These are phyloP conservation scores for Lactifluus piperatus DNA, from an alignment of 768 basidiomycete genomes.

Conservation along the genomic window DNA sequence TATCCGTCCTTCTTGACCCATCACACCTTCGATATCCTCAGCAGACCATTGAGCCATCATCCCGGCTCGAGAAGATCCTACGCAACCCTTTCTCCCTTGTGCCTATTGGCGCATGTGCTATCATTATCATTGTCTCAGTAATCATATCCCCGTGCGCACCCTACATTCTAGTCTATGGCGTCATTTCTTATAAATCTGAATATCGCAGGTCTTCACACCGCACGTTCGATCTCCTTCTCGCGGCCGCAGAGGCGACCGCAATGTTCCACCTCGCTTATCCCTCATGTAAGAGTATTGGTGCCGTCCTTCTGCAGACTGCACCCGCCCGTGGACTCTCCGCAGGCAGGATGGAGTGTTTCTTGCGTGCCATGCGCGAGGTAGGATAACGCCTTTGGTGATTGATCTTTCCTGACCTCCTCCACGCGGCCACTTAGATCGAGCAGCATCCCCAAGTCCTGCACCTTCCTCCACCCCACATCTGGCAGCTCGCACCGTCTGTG, in stretches of 20 bases:
- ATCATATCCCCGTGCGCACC: constrained; percentile 43
- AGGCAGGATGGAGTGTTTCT: constrained; percentile 73
- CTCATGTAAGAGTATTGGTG: constrained; percentile 75
- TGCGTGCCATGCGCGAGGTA: constrained; percentile 77
- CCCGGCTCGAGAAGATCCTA: constrained; percentile 25
- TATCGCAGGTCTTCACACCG: constrained; percentile 44
- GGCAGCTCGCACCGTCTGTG: constrained; percentile 55
- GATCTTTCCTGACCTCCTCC: not conserved
- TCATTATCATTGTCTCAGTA: constrained; percentile 45
- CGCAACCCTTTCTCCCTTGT: constrained; percentile 70
- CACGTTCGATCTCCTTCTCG: constrained; percentile 76
- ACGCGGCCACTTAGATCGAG: constrained; percentile 47
- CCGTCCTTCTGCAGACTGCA: constrained; percentile 83
- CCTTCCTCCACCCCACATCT: constrained; percentile 79
- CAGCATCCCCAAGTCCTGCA: constrained; percentile 77
- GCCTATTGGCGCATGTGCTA: constrained; percentile 49
- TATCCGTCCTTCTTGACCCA: constrained; percentile 40
- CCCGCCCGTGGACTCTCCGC: constrained; percentile 52
- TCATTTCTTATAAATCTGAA: not conserved
- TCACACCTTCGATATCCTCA: constrained; percentile 31
- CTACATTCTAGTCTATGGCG: not conserved
- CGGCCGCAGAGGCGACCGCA: constrained; percentile 62
- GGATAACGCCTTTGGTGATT: not conserved
- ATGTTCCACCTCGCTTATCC: constrained; percentile 83
- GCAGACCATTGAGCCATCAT: constrained; percentile 8